Base-by-base conservation (phyloP, 2,329 filamentous ascomycete species). In the Plenodomus lindquistii region DNA sequence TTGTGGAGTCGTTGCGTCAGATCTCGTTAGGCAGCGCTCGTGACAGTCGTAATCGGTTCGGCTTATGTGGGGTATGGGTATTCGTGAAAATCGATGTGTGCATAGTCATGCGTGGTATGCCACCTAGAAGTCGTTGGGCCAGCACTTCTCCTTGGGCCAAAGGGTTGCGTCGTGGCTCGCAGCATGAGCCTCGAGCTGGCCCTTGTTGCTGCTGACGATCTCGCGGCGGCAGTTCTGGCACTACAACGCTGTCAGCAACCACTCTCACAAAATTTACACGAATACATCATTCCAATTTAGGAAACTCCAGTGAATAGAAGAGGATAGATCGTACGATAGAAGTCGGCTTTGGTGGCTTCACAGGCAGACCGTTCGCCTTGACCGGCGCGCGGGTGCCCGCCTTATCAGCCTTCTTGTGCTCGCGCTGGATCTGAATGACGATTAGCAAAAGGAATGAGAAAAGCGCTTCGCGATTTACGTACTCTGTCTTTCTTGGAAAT, bases 131-230 rank as follows among this genome's bases (percentile, higher is more conserved):
- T 80, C 77, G 42, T 77, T 78, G 2, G 80, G 80, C 76, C 78
- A 83, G 72, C 80, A 83, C 73, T 82, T 82, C 73, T 82, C 79
- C 73, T 81, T 82, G 0, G 79, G 69, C 80, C 80, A 82, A 8
- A 46, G 10, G 52, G 77, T 77, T 20, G 74, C 68, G 53, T 77
- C 73, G 59, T 83, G 80, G 4, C 78, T 82, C 42, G 66, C 61
- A 11, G 80, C 80, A 57, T 83, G 80, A n/a, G 76, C 74, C 63
- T 79, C 76, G 13, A 82, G 72, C 63, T 81, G 79, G 36, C 75
- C 72, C 44, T 75, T 70, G 59, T 81, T 81, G 45, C 77, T 78
- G 62, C 77, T 79, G 54, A 81, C 74, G 42, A 81, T 73, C 57
- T 80, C 78, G 55, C 78, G 79, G 54, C 75, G 73, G 61, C 78